A percentile compares a stretch with the other conserved stretches of the same genome.
These are phyloP conservation scores for Strobilomyces confusus DNA, from an alignment of 768 basidiomycete genomes.

Conservation along the genomic window DNA sequence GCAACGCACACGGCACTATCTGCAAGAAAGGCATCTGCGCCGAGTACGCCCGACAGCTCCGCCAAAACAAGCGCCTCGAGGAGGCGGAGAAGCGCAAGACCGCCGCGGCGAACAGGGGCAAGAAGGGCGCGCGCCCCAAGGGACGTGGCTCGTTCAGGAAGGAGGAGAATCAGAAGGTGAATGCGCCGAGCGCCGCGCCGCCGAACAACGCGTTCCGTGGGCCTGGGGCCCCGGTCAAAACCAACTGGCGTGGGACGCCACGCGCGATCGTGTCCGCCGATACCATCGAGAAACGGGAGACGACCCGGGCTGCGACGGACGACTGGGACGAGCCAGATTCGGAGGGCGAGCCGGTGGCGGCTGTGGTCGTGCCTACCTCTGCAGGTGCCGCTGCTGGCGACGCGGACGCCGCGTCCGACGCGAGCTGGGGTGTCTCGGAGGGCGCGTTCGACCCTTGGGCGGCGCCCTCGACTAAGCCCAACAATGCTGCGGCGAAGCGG, in stretches of 20 bases:
- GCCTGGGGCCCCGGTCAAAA: constrained; percentile 29
- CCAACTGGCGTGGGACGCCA: constrained; percentile 28
- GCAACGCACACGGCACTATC: constrained; percentile 31
- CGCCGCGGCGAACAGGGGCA: constrained; percentile 14
- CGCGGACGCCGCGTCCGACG: constrained; percentile 15
- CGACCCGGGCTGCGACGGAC: constrained; percentile 1
- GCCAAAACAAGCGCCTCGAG: constrained; percentile 14
- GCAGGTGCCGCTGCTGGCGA: background rate
- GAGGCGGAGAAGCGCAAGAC: constrained; percentile 18
- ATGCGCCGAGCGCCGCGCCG: background rate
- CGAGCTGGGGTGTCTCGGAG: constrained; percentile 24
- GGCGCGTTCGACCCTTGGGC: constrained; percentile 23
- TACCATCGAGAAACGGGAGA: constrained; percentile 23
- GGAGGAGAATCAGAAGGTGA: background rate
- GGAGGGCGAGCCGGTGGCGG: constrained; percentile 10
- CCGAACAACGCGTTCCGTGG: constrained; percentile 25
- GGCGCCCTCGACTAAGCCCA: constrained; percentile 8
- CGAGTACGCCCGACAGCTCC: constrained; percentile 29
- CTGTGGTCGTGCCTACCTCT: background rate
- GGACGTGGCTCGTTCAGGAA: constrained; percentile 10
- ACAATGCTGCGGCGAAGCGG: background rate
- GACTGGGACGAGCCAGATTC: constrained; percentile 23
- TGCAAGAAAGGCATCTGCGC: constrained; percentile 37
- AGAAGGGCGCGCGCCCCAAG: constrained; percentile 18
- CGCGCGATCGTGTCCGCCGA: constrained; percentile 26